Evolutionary conservation across 2,329 filamentous ascomycete genomes (phyloP).

Genomic region (Fusarium oligoseptatum): DNA sequence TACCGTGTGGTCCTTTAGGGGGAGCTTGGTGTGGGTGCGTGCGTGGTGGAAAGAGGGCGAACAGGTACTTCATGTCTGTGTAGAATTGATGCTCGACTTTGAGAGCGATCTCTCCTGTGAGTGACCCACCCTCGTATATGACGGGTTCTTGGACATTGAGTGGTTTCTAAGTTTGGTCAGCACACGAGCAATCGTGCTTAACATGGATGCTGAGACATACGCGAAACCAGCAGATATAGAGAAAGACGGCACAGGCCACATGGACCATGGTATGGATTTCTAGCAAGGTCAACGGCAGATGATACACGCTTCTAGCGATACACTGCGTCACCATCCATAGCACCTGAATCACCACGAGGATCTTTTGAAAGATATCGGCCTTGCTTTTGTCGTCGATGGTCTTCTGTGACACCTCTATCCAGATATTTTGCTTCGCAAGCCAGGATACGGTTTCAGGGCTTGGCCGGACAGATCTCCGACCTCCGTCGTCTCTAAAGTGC

Average conservation of each 20-base stretch:
- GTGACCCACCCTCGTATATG: not conserved
- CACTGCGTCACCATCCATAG: constrained; percentile 55
- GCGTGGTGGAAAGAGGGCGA: constrained; percentile 3
- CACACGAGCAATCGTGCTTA: not conserved
- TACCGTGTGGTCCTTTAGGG: not conserved
- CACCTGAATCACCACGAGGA: constrained; percentile 53
- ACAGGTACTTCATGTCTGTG: not conserved
- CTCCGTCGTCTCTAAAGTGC: constrained; percentile 1
- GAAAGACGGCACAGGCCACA: constrained; percentile 34
- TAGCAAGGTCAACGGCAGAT: constrained; percentile 53
- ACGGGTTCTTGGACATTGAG: constrained; percentile 28
- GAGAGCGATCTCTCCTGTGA: constrained; percentile 19
- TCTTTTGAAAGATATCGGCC: constrained; percentile 51
- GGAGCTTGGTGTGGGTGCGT: not conserved
- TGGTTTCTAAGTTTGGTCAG: constrained; percentile 19
- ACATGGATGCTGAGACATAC: not conserved
- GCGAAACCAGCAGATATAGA: constrained; percentile 40
- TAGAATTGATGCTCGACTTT: constrained; percentile 25
- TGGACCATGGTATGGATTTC: constrained; percentile 49
- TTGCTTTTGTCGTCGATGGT: constrained; percentile 55
- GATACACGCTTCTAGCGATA: constrained; percentile 47
- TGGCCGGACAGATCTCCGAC: constrained; percentile 7
- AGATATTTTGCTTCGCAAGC: constrained; percentile 17
- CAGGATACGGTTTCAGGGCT: constrained; percentile 11
- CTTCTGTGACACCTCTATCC: constrained; percentile 13